A percentile compares a stretch with the other conserved stretches of the same genome.
Evolutionary conservation across 169 alveolate genomes (phyloP).

Genomic region (Toxoplasma gondii): DNA sequence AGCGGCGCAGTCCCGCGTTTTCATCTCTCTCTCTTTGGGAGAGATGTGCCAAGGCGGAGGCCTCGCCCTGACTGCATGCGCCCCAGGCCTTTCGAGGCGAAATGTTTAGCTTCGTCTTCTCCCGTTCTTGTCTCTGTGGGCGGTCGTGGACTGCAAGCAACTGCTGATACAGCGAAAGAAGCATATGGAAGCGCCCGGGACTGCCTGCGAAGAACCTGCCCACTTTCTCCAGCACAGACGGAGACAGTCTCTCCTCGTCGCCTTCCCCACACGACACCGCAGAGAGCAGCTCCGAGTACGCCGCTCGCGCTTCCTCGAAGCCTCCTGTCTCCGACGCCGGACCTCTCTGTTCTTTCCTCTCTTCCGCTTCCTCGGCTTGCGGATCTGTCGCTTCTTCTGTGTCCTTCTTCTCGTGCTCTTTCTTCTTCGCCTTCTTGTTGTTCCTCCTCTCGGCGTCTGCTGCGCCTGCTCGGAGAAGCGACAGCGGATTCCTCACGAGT

Average conservation of each 20-base stretch:
- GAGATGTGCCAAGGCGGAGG: not conserved
- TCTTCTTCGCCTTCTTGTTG: not conserved
- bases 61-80: not conserved
- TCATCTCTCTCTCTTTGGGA: not conserved
- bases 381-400: not conserved
- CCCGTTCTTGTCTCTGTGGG: not conserved
- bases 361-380: not conserved
- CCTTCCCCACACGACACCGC: not conserved
- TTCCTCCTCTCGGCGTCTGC: not conserved
- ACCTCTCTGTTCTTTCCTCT: not conserved
- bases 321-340: not conserved
- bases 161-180: not conserved
- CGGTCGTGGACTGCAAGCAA: not conserved
- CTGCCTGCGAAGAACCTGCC: not conserved
- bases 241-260: not conserved
- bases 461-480: not conserved
- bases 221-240: not conserved
- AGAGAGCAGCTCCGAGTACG: not conserved
- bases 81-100: conserved; percentile 33
- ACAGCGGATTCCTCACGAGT: conserved; percentile 59
- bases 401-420: not conserved
- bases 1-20: not conserved
- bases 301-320: not conserved
- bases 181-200: not conserved
- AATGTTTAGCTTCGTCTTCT: conserved; percentile 18